Conservation (phyloP, 2,329 filamentous ascomycete genomes). For the Alternaria panax region DNA sequence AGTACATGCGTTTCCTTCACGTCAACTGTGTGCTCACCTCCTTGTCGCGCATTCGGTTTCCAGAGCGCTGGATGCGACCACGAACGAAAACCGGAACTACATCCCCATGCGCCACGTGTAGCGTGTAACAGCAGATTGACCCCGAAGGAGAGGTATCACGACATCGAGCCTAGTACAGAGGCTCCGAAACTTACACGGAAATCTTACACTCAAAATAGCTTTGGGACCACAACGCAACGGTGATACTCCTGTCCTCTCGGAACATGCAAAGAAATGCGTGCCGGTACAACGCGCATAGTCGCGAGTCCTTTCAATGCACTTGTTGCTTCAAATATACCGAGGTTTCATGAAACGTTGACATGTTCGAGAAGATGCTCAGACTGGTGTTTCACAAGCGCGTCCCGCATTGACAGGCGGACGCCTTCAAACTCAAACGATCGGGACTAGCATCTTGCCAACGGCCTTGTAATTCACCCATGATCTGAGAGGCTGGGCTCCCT, state of each 20-base stretch:
- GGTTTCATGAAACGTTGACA: slow-evolving; percentile 35
- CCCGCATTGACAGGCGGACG: slow-evolving; percentile 16
- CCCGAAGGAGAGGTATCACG: slow-evolving; percentile 21
- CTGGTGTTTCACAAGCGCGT: slow-evolving; percentile 23
- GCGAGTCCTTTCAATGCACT: slow-evolving; percentile 14
- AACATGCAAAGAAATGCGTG: slow-evolving; percentile 4
- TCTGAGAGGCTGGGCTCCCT: slow-evolving; percentile 7
- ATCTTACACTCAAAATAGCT: not conserved
- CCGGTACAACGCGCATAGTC: slow-evolving; percentile 1
- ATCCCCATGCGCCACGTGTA: slow-evolving; percentile 22
- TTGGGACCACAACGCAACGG: not conserved
- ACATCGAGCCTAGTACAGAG: slow-evolving; percentile 22
- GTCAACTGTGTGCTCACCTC: slow-evolving; percentile 16
- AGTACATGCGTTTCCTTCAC: slow-evolving; percentile 16
- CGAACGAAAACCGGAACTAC: slow-evolving; percentile 20
- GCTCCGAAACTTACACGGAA: slow-evolving; percentile 5
- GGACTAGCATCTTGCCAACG: slow-evolving; percentile 2
- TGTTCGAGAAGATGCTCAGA: slow-evolving; percentile 31
- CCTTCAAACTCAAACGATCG: slow-evolving; percentile 8
- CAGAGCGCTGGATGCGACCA: slow-evolving; percentile 25
- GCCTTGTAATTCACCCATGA: slow-evolving; percentile 2
- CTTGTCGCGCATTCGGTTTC: slow-evolving; percentile 24
- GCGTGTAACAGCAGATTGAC: slow-evolving; percentile 20
- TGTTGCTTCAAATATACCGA: slow-evolving; percentile 15
- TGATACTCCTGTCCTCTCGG: slow-evolving; percentile 3